phyloP scores from a whole-genome alignment of 768 basidiomycete genomes.

The Suillus bovinus region DNA sequence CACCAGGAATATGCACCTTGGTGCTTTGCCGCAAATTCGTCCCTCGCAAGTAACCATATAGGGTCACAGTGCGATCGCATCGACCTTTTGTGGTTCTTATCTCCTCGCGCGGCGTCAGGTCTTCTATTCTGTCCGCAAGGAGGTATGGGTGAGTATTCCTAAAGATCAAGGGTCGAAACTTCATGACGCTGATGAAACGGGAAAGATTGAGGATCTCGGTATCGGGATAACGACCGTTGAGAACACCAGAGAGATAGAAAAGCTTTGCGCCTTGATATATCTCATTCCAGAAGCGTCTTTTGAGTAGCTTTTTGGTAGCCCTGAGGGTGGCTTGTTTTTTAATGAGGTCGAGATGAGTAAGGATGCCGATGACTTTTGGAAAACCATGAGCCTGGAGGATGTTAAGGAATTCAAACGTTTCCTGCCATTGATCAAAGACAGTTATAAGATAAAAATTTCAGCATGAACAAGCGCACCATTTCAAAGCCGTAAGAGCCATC shows the following conservation, averaged over 20 bases:
- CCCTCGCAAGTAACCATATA: conserved; percentile 95
- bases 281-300: conserved; percentile 99
- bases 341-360: conserved; percentile 95
- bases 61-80: conserved; percentile 89
- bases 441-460: neutral
- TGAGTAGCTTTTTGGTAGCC: conserved; percentile 89
- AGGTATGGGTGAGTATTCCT: conserved; percentile 95
- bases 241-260: conserved; percentile 94
- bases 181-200: conserved; percentile 97
- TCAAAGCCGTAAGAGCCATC: conserved; percentile 98
- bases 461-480: conserved; percentile 66
- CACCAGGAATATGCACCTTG: conserved; percentile 91
- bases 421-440: conserved; percentile 47
- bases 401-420: conserved; percentile 98
- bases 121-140: conserved; percentile 92
- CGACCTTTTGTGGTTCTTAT: conserved; percentile 80
- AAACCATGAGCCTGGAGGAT: conserved; percentile 97
- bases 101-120: conserved; percentile 86
- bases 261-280: conserved; percentile 99
- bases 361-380: conserved; percentile 96
- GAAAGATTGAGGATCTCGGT: conserved; percentile 94
- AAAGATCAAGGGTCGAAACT: conserved; percentile 96
- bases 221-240: conserved; percentile 98
- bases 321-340: conserved; percentile 87
- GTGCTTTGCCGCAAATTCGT: conserved; percentile 77